These are phyloP conservation scores for Borovskyia barvae DNA, from an alignment of 208 protist species.

Conservation along the genomic window DNA sequence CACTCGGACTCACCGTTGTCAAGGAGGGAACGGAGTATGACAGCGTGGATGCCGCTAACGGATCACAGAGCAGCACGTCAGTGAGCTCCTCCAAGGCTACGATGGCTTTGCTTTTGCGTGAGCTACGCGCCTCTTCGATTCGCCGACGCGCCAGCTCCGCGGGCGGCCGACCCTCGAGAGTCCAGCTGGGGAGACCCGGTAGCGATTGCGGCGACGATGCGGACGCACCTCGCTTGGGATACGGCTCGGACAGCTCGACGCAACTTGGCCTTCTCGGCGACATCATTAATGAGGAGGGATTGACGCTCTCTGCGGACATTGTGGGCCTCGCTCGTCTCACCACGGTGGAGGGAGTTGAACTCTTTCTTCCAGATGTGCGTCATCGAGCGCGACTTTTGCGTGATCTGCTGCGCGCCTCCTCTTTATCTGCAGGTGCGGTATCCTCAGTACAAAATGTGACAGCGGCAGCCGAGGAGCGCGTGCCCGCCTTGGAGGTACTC, in stretches of 20 bases:
- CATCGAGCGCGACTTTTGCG: constrained; percentile 59
- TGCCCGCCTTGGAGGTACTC: constrained; percentile 34
- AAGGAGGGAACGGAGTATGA: constrained; percentile 1
- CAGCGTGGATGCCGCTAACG: constrained; percentile 1
- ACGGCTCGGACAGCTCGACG: constrained; percentile 14
- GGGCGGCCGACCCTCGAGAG: background rate
- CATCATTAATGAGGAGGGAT: constrained; percentile 71
- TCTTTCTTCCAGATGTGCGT: constrained; percentile 70
- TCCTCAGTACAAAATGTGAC: background rate
- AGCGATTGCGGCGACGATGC: constrained; percentile 6
- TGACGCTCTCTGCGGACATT: constrained; percentile 46
- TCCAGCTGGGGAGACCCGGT: background rate
- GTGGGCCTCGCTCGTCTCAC: constrained; percentile 47
- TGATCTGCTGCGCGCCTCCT: constrained; percentile 48
- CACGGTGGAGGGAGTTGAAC: constrained; percentile 63
- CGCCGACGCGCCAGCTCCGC: constrained; percentile 7
- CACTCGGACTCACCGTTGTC: constrained; percentile 31
- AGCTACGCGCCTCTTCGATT: constrained; percentile 25
- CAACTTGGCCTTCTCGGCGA: constrained; percentile 66
- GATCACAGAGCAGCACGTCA: background rate
- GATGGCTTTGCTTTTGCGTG: constrained; percentile 25
- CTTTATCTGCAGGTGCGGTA: background rate
- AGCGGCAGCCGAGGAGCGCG: constrained; percentile 10
- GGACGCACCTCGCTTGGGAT: background rate
- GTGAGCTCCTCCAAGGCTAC: constrained; percentile 10